Evolutionary conservation across 1,139 yeast genomes (phyloP), one percentile per base, ranked within the genome.

Genomic region (Debaryomyces robertsiae): DNA sequence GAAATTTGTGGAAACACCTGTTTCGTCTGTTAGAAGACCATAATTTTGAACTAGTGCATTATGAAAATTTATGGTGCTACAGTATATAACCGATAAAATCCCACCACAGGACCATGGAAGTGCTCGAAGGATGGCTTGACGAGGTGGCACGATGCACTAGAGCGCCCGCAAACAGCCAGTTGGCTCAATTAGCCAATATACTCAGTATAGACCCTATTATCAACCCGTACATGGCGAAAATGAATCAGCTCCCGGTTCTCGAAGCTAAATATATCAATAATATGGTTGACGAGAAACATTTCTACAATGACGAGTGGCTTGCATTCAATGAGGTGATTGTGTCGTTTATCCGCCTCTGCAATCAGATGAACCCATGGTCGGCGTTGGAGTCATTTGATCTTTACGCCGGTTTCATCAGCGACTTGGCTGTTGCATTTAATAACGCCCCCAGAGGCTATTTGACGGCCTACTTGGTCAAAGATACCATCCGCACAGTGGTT

Each of bases 281-380:
- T 31, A 41, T 48, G 4, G 69, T 79, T 4, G 78, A 71, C 5
- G 41, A 54, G 2, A 50, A 49, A 16, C 63, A 71, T 14, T 53
- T 73, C 62, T 53, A 56, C 48, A 60, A 58, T 37, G 66, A 60
- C 30, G 75, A 70, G 15, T 73, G 76, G 77, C 48, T 61, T 9
- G 80, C 84, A 0, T 79, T 85, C 50, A 76, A 71, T 34, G 73
- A 69, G 29, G 59, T 82, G 18, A 61, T 81, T 1, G 59, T 62
- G 2, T 64, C 77, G 19, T 86, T 82, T 54, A 56, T 86, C 15
- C 54, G 61, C 27, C 67, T 80, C 38, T 66, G 81, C 31, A 63
- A 75, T 34, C 81, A 80, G 46, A 58, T 84, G 36, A 77, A 84
- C 48, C 88, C 93, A 0, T 66, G 77, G 69, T 77, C 86, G 2